Conservation (phyloP, 192 early-diverging fungal genomes). For the Entomortierella beljakovae region DNA sequence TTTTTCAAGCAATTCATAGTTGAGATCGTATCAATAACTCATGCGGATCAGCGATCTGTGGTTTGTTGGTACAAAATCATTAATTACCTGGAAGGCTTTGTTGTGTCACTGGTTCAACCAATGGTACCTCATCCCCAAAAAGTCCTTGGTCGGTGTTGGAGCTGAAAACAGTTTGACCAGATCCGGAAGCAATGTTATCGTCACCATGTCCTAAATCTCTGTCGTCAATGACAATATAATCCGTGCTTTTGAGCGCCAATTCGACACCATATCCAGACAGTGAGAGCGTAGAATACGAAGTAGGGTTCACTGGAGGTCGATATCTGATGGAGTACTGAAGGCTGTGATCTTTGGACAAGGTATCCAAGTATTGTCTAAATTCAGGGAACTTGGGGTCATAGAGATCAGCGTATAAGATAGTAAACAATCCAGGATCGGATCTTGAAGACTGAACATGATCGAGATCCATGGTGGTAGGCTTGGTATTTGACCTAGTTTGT, state of each 20-base stretch:
- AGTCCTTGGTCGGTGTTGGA: conserved; percentile 30
- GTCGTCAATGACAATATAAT: conserved; percentile 97
- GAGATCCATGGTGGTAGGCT: conserved; percentile 45
- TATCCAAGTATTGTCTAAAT: conserved; percentile 67
- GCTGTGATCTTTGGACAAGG: conserved; percentile 58
- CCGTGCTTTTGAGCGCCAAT: conserved; percentile 94
- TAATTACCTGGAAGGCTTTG: conserved; percentile 65
- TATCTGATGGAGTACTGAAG: conserved; percentile 82
- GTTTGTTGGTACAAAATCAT: background rate
- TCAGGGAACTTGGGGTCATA: conserved; percentile 64
- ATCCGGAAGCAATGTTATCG: conserved; percentile 11
- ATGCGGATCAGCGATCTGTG: too few relatives aligned
- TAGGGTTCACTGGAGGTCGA: conserved; percentile 55
- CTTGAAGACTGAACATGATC: conserved; percentile 23
- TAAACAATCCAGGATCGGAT: conserved; percentile 26
- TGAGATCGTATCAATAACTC: too few relatives aligned
- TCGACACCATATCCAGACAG: conserved; percentile 95
- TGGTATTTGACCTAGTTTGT: conserved; percentile 12
- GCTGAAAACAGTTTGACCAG: conserved; percentile 30
- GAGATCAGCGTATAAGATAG: conserved; percentile 85
- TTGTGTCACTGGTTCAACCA: conserved; percentile 62
- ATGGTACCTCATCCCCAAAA: conserved; percentile 57
- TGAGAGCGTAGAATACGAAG: conserved; percentile 47
- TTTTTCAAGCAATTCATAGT: background rate
- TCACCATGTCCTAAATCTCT: conserved; percentile 68